phyloP scores from a whole-genome alignment of 768 basidiomycete species.

The Hebeloma cylindrosporum region DNA sequence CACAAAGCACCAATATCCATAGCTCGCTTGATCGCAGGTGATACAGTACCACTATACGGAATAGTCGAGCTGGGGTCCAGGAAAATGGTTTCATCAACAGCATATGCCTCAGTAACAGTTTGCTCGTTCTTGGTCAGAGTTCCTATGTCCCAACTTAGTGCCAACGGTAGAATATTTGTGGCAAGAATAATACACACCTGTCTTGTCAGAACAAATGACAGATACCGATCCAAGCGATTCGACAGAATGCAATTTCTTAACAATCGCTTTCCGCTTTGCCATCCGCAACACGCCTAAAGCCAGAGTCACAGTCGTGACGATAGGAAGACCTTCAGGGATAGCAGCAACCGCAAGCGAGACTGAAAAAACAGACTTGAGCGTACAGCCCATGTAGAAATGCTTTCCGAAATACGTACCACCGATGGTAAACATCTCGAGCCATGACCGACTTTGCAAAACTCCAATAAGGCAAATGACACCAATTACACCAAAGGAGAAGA shows the following conservation, averaged over 20 bases:
- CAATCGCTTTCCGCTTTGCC: conserved; percentile 93
- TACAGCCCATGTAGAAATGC: neutral
- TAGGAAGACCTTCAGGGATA: conserved; percentile 94
- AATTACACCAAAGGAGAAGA: conserved; percentile 91
- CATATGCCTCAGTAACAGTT: conserved; percentile 86
- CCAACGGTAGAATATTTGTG: conserved; percentile 4
- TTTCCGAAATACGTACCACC: conserved; percentile 73
- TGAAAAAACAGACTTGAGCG: conserved; percentile 30
- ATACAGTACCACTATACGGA: conserved; percentile 39
- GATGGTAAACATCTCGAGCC: conserved; percentile 99
- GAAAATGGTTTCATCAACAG: conserved; percentile 76
- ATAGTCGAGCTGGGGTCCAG: conserved; percentile 55
- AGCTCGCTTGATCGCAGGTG: conserved; percentile 70
- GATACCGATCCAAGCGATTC: conserved; percentile 92
- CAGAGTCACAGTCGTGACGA: conserved; percentile 96
- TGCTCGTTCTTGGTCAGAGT: conserved; percentile 96
- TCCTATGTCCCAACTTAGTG: conserved; percentile 41
- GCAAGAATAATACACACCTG: conserved; percentile 49
- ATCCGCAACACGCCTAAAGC: conserved; percentile 93
- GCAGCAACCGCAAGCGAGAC: conserved; percentile 98
- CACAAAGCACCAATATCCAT: conserved; percentile 85
- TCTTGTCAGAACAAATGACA: conserved; percentile 98
- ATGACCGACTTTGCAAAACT: conserved; percentile 77
- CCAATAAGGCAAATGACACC: conserved; percentile 92
- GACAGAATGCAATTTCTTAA: conserved; percentile 95